A percentile compares a stretch with the other conserved stretches of the same genome.
Evolutionary conservation across 225 moss, liverwort and hornwort genomes (phyloP).

Genomic region (Takakia lepidozioides): DNA sequence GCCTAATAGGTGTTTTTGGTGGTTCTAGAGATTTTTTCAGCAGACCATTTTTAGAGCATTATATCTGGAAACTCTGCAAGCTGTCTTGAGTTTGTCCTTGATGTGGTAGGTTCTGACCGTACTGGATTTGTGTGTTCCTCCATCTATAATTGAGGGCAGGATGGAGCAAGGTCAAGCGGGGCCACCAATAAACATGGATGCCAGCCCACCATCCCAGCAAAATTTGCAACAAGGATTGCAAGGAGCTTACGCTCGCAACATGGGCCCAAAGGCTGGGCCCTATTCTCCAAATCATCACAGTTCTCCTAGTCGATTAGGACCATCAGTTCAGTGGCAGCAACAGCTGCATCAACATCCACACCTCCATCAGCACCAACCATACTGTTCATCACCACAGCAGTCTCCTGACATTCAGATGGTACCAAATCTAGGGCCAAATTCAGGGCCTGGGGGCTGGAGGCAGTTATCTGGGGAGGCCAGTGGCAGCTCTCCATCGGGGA

Average conservation of each 20-base stretch:
- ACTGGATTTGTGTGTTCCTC: neutral
- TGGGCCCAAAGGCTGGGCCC: slow-evolving; percentile 27
- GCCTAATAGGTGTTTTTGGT: neutral
- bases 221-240: no score
- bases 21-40: no score
- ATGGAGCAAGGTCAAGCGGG: slow-evolving; percentile 35
- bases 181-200: slow-evolving; percentile 31
- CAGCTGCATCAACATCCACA: slow-evolving; percentile 33
- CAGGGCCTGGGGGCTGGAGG: no score
- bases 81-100: no score
- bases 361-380: slow-evolving; percentile 23
- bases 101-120: neutral
- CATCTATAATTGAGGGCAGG: slow-evolving; percentile 12
- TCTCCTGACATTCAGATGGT: no score
- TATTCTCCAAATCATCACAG: slow-evolving; percentile 34
- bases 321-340: slow-evolving; percentile 23
- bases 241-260: no score
- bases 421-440: no score
- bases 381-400: no score
- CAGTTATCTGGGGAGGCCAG: no score
- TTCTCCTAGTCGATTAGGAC: slow-evolving; percentile 48
- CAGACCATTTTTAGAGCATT: no score
- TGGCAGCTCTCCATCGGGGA: no score
- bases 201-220: slow-evolving; percentile 36
- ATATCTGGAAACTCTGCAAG: no score